phyloP scores from a whole-genome alignment of 2,329 filamentous ascomycete genomes.

The Dothistroma septosporum region DNA sequence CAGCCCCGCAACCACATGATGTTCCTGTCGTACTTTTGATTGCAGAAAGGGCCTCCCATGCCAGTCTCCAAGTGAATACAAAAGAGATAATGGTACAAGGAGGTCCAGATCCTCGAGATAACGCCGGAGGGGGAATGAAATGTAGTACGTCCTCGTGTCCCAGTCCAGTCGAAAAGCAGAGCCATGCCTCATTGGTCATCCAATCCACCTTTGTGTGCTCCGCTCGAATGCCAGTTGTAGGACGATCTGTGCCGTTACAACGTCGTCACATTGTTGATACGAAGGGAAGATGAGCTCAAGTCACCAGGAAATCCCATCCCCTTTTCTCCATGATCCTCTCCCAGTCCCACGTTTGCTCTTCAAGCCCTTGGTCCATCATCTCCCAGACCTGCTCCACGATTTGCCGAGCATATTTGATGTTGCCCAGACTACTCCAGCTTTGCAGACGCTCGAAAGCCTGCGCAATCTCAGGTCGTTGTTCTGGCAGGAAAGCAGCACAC shows the following conservation, averaged over 20 bases:
- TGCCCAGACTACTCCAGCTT: constrained; percentile 54
- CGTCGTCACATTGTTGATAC: not conserved
- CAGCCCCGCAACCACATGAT: not conserved
- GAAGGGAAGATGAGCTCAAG: constrained; percentile 35
- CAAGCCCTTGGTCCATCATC: constrained; percentile 54
- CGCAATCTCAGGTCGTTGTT: constrained; percentile 54
- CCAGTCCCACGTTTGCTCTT: constrained; percentile 60
- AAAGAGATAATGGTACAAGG: not conserved
- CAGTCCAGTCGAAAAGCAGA: not conserved
- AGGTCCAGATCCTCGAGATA: not conserved
- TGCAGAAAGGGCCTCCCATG: not conserved
- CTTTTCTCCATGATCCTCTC: constrained; percentile 56
- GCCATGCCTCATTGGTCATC: not conserved
- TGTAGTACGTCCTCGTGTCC: not conserved
- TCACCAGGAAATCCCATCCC: constrained; percentile 59
- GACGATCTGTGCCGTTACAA: not conserved
- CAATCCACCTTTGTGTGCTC: not conserved
- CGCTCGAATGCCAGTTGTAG: not conserved
- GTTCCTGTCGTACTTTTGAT: not conserved
- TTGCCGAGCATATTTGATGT: constrained; percentile 54
- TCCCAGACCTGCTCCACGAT: constrained; percentile 57
- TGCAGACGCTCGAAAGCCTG: constrained; percentile 53
- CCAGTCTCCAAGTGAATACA: not conserved
- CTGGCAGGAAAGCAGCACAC: constrained; percentile 55
- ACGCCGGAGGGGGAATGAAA: not conserved